Evolutionary conservation across 164 flowering plant species (phyloP).

Genomic region (Annona squamosa): DNA sequence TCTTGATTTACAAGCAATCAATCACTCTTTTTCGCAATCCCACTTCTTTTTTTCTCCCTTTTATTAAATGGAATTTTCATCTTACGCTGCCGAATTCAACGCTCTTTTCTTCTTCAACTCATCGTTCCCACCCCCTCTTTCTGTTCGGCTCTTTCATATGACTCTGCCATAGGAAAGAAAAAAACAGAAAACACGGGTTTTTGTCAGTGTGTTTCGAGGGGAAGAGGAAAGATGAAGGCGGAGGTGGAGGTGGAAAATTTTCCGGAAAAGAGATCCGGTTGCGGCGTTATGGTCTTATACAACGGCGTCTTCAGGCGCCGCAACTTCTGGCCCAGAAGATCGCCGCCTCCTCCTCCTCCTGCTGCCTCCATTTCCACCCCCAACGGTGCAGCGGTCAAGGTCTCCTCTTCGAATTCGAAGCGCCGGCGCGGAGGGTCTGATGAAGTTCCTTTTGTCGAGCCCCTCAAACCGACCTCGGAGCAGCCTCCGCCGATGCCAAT

Average conservation of each 20-base stretch:
- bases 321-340: slow-evolving; percentile 39
- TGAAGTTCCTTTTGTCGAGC: slow-evolving; percentile 21
- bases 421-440: slow-evolving; percentile 35
- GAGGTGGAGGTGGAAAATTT: slow-evolving; percentile 22
- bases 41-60: not conserved
- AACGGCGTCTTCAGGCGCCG: slow-evolving; percentile 29
- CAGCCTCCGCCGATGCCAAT: not conserved
- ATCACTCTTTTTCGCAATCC: not conserved
- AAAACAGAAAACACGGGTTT: not conserved
- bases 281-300: slow-evolving; percentile 36
- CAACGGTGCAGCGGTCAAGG: slow-evolving; percentile 14
- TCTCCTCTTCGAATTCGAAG: slow-evolving; percentile 25
- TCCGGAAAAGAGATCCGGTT: slow-evolving; percentile 42
- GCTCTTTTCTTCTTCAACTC: not conserved
- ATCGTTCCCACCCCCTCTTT: not conserved
- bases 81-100: not conserved
- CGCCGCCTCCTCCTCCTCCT: slow-evolving; percentile 38
- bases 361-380: slow-evolving; percentile 30
- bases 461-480: slow-evolving; percentile 6
- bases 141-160: not conserved
- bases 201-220: not conserved
- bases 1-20: slow-evolving; percentile 22
- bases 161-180: not conserved
- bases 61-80: not conserved
- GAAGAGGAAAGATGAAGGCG: not conserved